Base-by-base conservation (phyloP, 352 stramenopile species). In the Saprolegnia parasitica region DNA sequence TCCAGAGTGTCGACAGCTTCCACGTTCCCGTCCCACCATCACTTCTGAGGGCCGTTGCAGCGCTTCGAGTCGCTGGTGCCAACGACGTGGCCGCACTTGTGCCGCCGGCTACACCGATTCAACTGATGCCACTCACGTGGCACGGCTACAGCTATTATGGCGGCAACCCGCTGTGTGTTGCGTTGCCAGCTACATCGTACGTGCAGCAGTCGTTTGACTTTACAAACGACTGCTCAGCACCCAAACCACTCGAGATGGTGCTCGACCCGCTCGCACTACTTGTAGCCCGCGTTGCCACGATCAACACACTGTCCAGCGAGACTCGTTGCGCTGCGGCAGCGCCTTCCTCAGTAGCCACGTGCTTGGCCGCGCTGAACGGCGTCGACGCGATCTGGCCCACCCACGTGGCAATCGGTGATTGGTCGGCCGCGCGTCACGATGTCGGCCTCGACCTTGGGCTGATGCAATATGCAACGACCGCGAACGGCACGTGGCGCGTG, bases 201-300 rank as follows among this genome's bases (percentile, higher is more conserved):
- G 46, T 66, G 13, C 58, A 66, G 24, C 29, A 66, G 11, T 54
- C 58, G 26, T 66, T 49, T 20, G 58, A 52, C 32, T 49, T 66
- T 39, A n/a, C 15, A 4, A 29, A 66, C 49, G 21, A 18, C 16
- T 67, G 61, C 61, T 21, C 42, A 3, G 5, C 8, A 1, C 37
- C 10, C 20, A 1, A 16, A n/a, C 61, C 61, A 18, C 49, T 67
- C 5, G 26, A 18, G 1, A 15, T 35, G 2, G 29, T 35, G 5
- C 29, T 35, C 5, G 29, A 35, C 29, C 29, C 29, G 29, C 29
- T 35, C 29, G 29, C 29, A 5, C 29, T 35, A 35, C 29, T 35
- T 2, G 29, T 35, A 5, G 29, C 29, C 2, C 29, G 29, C 29
- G 29, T 35, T 2, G 29, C 29, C 29, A 35, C 2, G 2, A 5